These are phyloP conservation scores for Brassica carinata DNA, from an alignment of 345 rosid species.

Conservation along the genomic window DNA sequence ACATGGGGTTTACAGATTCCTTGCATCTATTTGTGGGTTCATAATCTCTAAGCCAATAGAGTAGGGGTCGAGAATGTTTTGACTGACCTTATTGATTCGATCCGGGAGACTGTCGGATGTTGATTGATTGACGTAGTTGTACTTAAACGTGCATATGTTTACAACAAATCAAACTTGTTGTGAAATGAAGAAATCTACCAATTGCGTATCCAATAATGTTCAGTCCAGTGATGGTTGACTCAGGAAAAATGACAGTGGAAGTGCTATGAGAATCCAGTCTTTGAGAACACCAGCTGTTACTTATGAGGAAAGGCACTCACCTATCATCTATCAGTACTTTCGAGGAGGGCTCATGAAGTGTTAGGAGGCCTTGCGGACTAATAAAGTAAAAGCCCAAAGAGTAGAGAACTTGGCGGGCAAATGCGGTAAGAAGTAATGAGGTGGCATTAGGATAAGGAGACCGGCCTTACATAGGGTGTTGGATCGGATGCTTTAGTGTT, in stretches of 20 bases:
- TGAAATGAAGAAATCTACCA: constrained; percentile 50
- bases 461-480: too few relatives aligned
- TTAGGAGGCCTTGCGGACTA: constrained; percentile 55
- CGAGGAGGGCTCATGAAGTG: constrained; percentile 77
- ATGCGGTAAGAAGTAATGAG: too few relatives aligned
- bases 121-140: constrained; percentile 79
- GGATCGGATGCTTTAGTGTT: too few relatives aligned
- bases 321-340: constrained; percentile 88
- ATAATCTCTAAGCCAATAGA: too few relatives aligned
- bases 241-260: constrained; percentile 89
- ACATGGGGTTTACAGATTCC: too few relatives aligned
- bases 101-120: constrained; percentile 67
- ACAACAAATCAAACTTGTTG: constrained; percentile 19
- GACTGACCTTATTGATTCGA: constrained; percentile 77
- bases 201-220: constrained; percentile 92
- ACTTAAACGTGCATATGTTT: constrained; percentile 34
- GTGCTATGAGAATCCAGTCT: constrained; percentile 96
- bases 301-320: constrained; percentile 82
- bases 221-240: constrained; percentile 87
- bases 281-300: constrained; percentile 76
- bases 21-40: too few relatives aligned
- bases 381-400: constrained; percentile 75
- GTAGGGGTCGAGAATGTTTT: constrained; percentile 19
- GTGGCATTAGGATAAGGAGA: too few relatives aligned
- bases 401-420: too few relatives aligned